Percentiles rank a stretch among this genome's conserved stretches.
Evolutionary conservation across 805 yeast species (phyloP).

Genomic region (Kazachstania martiniae): DNA sequence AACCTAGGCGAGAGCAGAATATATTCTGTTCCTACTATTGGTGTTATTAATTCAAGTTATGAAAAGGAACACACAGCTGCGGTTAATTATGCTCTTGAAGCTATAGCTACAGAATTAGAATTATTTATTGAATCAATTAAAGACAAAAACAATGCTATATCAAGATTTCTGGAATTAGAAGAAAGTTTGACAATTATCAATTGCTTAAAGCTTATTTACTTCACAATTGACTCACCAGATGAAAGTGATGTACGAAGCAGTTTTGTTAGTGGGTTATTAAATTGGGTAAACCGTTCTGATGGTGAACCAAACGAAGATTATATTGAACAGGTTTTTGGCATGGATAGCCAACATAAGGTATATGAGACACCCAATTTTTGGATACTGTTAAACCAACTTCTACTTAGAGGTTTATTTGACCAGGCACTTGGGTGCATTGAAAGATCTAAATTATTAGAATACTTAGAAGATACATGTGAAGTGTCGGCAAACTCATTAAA

Average conservation of each 20-base stretch:
- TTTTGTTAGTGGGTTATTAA: conserved; percentile 35
- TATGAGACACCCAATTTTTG: conserved; percentile 40
- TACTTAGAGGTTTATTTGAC: conserved; percentile 49
- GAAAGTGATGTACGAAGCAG: conserved; percentile 24
- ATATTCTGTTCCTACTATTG: conserved; percentile 33
- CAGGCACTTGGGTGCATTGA: conserved; percentile 36
- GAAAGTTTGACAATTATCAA: conserved; percentile 44
- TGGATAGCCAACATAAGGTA: conserved; percentile 12
- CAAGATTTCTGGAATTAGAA: conserved; percentile 30
- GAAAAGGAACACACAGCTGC: conserved; percentile 28
- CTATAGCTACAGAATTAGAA: conserved; percentile 28
- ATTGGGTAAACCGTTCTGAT: conserved; percentile 64
- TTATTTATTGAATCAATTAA: conserved; percentile 25
- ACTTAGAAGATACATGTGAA: conserved; percentile 14
- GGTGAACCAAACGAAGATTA: conserved; percentile 49
- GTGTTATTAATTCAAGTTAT: conserved; percentile 27
- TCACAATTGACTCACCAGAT: conserved; percentile 22
- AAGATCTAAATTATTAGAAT: conserved; percentile 13
- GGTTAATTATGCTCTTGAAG: conserved; percentile 28
- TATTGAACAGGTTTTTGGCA: conserved; percentile 34
- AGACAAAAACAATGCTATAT: conserved; percentile 13
- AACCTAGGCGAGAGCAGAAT: conserved; percentile 34
- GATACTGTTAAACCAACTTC: conserved; percentile 46
- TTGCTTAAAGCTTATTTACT: conserved; percentile 43
- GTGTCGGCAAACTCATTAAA: conserved; percentile 21